Evolutionary conservation across 441 rosid genomes (phyloP).

Genomic region (Hypseocharis bilobata): DNA sequence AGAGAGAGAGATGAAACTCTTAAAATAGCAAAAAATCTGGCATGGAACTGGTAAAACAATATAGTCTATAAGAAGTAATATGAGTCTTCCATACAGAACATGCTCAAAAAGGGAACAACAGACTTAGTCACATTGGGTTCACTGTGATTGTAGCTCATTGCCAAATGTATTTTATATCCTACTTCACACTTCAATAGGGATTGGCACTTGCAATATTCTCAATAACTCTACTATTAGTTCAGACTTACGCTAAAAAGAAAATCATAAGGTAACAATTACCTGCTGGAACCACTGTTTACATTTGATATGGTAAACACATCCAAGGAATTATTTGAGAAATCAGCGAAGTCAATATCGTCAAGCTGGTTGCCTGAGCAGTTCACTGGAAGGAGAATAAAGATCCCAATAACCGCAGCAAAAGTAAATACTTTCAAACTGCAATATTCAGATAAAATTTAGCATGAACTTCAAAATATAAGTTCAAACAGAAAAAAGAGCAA

Average conservation of each 20-base stretch:
- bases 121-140: not conserved
- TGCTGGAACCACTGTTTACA: constrained; percentile 49
- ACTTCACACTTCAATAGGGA: not conserved
- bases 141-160: not conserved
- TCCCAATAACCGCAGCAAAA: constrained; percentile 76
- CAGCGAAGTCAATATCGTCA: constrained; percentile 46
- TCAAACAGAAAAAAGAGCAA: not conserved
- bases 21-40: too few species aligned
- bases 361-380: constrained; percentile 66
- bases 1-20: too few species aligned
- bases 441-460: constrained; percentile 20
- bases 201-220: not conserved
- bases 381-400: constrained; percentile 80
- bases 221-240: constrained; percentile 6
- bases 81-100: not conserved
- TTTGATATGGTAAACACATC: constrained; percentile 81
- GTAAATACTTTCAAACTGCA: constrained; percentile 83
- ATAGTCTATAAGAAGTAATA: not conserved
- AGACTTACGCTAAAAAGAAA: constrained; percentile 3
- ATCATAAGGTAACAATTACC: constrained; percentile 34
- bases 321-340: constrained; percentile 63
- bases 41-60: too few species aligned
- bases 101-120: not conserved
- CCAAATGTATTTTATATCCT: not conserved
- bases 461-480: constrained; percentile 14